These are phyloP conservation scores for Wickerhamomyces xylosicus DNA, from an alignment of 805 yeast genomes.

Conservation along the genomic window DNA sequence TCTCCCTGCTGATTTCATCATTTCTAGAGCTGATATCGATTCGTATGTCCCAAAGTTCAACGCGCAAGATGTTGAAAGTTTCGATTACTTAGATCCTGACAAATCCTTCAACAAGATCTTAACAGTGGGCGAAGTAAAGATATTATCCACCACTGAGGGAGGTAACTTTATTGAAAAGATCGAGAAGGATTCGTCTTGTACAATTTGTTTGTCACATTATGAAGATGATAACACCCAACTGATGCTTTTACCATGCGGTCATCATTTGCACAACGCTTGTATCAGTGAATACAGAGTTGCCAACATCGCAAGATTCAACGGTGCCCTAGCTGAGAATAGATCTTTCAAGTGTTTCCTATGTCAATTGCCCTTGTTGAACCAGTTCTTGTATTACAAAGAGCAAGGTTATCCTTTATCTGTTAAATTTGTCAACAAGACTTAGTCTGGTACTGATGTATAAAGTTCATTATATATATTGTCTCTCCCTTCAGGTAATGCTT, in stretches of 20 bases:
- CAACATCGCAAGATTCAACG: not conserved
- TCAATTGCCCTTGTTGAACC: conserved; percentile 1
- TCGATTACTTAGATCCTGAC: conserved; percentile 2
- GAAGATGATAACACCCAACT: not conserved
- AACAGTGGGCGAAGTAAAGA: not conserved
- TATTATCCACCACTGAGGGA: not conserved
- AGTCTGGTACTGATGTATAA: too few relatives aligned
- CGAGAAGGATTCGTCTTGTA: not conserved
- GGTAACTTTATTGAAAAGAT: conserved; percentile 1
- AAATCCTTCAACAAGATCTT: conserved; percentile 1
- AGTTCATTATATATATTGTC: too few relatives aligned
- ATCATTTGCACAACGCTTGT: conserved; percentile 3
- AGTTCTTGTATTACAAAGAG: conserved; percentile 1
- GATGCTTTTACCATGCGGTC: conserved; percentile 4
- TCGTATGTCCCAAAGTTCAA: not conserved
- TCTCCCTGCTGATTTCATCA: not conserved
- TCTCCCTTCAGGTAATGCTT: too few relatives aligned
- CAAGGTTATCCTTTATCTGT: not conserved
- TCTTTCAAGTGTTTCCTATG: conserved; percentile 4
- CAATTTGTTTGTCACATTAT: not conserved
- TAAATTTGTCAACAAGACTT: not conserved
- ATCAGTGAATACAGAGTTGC: not conserved
- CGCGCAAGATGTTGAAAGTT: not conserved
- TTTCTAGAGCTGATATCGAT: not conserved
- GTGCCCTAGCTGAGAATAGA: not conserved